These are phyloP conservation scores for Epichloe sylvatica DNA, from an alignment of 2,329 filamentous ascomycete genomes.

Conservation along the genomic window DNA sequence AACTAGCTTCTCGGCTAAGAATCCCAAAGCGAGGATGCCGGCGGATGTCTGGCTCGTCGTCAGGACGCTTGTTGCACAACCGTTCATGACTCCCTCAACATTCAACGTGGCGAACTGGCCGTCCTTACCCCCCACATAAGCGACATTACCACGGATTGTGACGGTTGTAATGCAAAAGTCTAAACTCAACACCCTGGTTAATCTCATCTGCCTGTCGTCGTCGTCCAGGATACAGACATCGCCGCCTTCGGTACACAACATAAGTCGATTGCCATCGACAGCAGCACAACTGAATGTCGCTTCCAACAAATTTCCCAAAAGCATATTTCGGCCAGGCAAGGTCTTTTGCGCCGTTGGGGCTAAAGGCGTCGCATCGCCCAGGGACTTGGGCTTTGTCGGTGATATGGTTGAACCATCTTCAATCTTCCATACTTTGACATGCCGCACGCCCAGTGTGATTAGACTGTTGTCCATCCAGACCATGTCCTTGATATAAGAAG, in stretches of 20 bases:
- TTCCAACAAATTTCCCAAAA: slow-evolving; percentile 71
- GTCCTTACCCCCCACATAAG: slow-evolving; percentile 60
- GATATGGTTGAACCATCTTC: slow-evolving; percentile 50
- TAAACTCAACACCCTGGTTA: slow-evolving; percentile 51
- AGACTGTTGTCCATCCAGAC: slow-evolving; percentile 77
- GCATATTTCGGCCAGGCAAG: slow-evolving; percentile 71
- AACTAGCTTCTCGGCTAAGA: slow-evolving; percentile 51
- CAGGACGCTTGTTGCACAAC: slow-evolving; percentile 24
- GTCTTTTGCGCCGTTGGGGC: slow-evolving; percentile 38
- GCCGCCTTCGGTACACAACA: slow-evolving; percentile 77
- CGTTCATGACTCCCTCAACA: slow-evolving; percentile 34
- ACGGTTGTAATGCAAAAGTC: slow-evolving; percentile 57
- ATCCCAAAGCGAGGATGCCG: slow-evolving; percentile 54
- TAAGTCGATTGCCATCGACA: slow-evolving; percentile 58
- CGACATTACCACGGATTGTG: slow-evolving; percentile 40
- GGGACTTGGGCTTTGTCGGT: slow-evolving; percentile 48
- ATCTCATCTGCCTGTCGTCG: slow-evolving; percentile 53
- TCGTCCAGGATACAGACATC: slow-evolving; percentile 84
- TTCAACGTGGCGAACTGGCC: slow-evolving; percentile 43
- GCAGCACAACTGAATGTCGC: slow-evolving; percentile 70
- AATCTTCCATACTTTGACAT: slow-evolving; percentile 86
- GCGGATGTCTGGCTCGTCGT: slow-evolving; percentile 23
- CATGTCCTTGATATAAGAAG: slow-evolving; percentile 72
- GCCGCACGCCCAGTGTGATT: slow-evolving; percentile 76
- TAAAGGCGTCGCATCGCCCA: slow-evolving; percentile 24